phyloP scores from a whole-genome alignment of 2,329 filamentous ascomycete species.

The Colletotrichum liriopes region DNA sequence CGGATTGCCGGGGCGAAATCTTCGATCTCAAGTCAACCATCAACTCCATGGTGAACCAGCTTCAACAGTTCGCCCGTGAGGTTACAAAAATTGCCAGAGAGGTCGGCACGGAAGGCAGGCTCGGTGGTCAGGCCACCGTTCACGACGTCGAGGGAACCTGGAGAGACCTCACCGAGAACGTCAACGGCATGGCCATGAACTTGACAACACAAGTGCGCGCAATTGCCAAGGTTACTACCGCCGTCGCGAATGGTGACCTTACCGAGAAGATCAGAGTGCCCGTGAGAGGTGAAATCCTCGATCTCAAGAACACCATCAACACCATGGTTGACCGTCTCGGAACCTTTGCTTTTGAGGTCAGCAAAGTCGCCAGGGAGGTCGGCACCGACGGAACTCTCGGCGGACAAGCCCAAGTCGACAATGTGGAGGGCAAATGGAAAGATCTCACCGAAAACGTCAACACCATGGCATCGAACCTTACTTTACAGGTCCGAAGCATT shows the following conservation, averaged over 20 bases:
- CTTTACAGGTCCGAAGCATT: conserved; percentile 87
- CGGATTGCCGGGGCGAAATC: conserved; percentile 92
- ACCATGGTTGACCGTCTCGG: conserved; percentile 98
- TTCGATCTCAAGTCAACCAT: conserved; percentile 97
- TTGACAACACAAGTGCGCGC: conserved; percentile 97
- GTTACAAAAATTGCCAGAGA: conserved; percentile 97
- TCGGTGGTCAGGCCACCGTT: conserved; percentile 95
- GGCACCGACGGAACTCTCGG: conserved; percentile 95
- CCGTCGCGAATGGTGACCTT: conserved; percentile 93
- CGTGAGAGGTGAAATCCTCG: conserved; percentile 93
- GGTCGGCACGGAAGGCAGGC: conserved; percentile 94
- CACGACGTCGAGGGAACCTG: conserved; percentile 98
- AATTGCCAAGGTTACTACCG: conserved; percentile 96
- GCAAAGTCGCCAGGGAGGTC: conserved; percentile 94
- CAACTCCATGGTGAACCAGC: conserved; percentile 98
- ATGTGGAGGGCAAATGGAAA: conserved; percentile 98
- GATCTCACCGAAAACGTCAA: conserved; percentile 94
- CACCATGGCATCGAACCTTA: conserved; percentile 80
- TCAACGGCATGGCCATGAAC: conserved; percentile 99
- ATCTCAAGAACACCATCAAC: conserved; percentile 98
- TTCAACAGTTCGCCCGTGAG: conserved; percentile 96
- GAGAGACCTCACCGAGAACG: conserved; percentile 94
- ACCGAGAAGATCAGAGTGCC: conserved; percentile 97
- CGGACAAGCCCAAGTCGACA: conserved; percentile 93
- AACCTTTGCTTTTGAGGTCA: conserved; percentile 96